Evolutionary conservation across 495 filamentous ascomycete genomes (phyloP).

Genomic region (Mytilinidion resinicola): DNA sequence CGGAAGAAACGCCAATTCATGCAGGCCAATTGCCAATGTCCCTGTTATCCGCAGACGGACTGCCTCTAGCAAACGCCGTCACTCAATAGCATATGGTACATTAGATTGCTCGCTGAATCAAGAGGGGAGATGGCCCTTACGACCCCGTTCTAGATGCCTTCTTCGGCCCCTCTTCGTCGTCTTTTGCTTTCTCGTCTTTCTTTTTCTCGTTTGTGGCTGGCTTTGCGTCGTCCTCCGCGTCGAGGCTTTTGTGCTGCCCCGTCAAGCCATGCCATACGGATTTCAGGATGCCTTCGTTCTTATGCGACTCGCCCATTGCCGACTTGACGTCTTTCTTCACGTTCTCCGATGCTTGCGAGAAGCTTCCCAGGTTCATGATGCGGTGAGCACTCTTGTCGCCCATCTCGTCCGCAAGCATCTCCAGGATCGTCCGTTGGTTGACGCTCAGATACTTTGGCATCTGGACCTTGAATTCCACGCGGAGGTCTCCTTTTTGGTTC

Average conservation of each 20-base stretch:
- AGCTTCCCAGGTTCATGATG: slow-evolving; percentile 67
- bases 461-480: slow-evolving; percentile 86
- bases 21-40: slow-evolving; percentile 6
- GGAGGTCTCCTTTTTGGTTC: slow-evolving; percentile 67
- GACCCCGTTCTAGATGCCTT: slow-evolving; percentile 49
- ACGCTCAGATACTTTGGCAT: slow-evolving; percentile 90
- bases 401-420: slow-evolving; percentile 94
- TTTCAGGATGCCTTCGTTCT: slow-evolving; percentile 80
- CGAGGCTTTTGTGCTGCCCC: slow-evolving; percentile 56
- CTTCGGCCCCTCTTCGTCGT: slow-evolving; percentile 47
- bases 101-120: neutral
- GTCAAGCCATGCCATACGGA: slow-evolving; percentile 83
- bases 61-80: slow-evolving; percentile 15
- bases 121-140: slow-evolving; percentile 2
- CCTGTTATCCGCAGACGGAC: neutral
- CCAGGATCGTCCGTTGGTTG: slow-evolving; percentile 85
- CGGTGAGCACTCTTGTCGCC: slow-evolving; percentile 84
- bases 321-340: slow-evolving; percentile 1
- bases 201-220: slow-evolving; percentile 13
- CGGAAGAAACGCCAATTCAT: slow-evolving; percentile 21
- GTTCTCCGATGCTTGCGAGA: slow-evolving; percentile 18
- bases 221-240: neutral
- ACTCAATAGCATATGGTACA: neutral
- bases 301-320: slow-evolving; percentile 45
- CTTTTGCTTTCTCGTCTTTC: slow-evolving; percentile 26